Base-by-base conservation (phyloP, 2,329 filamentous ascomycete species). In the Xylariaceae sp. region DNA sequence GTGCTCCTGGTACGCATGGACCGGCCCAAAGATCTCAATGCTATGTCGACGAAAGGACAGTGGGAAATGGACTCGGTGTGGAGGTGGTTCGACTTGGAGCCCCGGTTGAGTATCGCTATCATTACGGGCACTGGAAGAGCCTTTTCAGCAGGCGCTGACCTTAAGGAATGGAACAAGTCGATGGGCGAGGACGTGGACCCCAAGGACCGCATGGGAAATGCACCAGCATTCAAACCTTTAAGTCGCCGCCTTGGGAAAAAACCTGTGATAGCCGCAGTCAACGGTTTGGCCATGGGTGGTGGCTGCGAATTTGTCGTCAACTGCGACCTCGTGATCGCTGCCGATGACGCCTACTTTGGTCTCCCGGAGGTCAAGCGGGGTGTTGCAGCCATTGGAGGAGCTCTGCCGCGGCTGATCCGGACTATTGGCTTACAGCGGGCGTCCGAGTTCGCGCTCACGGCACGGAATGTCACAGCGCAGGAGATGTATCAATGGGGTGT, bases 261-360 rank as follows among this genome's bases (percentile, higher is more conserved):
- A 60, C 83, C 83, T 1, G 73, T 87, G 31, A 82, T 86, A 48
- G 80, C 80, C 2, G 83, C 83, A 3, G 81, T 86, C 14, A 84
- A 86, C 61, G 83, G 83, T 5, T 72, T 81, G 16, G 81, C 79
- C 45, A 74, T 82, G 57, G 83, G 83, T 2, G 83, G 81, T 17
- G 83, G 82, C 0, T 80, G 77, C 56, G 83, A 87, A 65, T 82
- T 86, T 65, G 73, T 79, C 7, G 71, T 80, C 9, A 84, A 84
- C 63, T 78, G 75, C 57, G 84, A 87, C 66, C 73, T 87, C 31
- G 76, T 84, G 5, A 66, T 86, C 28, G 81, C 81, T 7, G 72
- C 77, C 7, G 63, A 72, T 0, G 69, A 69, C 13, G 81, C 82
- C 0, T 70, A 69, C 28, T 85, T 87, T 60, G 75, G 72, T 5